phyloP scores from a whole-genome alignment of 192 early-diverging fungal genomes.

The Geosiphon pyriformis region DNA sequence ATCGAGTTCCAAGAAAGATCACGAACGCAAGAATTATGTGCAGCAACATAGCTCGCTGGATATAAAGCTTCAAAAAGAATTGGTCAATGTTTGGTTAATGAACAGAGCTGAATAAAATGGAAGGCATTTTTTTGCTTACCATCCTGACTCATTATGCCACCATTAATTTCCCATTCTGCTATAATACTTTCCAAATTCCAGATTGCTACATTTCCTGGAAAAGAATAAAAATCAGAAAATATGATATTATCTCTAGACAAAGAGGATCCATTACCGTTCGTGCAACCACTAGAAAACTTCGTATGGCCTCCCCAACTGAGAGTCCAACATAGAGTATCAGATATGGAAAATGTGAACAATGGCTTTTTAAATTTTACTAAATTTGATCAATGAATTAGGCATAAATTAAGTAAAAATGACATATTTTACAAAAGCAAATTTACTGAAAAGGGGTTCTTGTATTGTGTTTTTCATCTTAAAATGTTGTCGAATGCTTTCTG shows the following conservation, averaged over 20 bases:
- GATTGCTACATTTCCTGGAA: constrained; percentile 11
- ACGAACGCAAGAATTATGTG: constrained; percentile 21
- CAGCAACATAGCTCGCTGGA: constrained; percentile 1
- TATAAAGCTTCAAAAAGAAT: neutral
- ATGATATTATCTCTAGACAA: neutral
- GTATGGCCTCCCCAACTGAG: constrained; percentile 21
- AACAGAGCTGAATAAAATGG: neutral
- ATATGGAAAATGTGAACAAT: constrained; percentile 10
- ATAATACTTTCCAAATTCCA: constrained; percentile 18
- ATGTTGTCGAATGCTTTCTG: constrained; percentile 16
- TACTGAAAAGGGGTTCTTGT: constrained; percentile 4
- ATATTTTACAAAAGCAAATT: too few relatives aligned
- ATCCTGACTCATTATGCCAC: neutral
- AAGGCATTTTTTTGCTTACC: neutral
- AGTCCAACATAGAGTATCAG: constrained; percentile 18
- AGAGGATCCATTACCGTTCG: constrained; percentile 3
- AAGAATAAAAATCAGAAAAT: neutral
- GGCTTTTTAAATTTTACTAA: constrained; percentile 15
- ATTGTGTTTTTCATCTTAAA: constrained; percentile 2
- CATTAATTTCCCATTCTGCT: neutral
- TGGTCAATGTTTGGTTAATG: neutral
- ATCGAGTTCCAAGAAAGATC: constrained; percentile 19
- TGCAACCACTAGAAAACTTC: constrained; percentile 19
- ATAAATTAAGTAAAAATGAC: too few relatives aligned
- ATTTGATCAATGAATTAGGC: neutral